These are phyloP conservation scores for Populus alba DNA, from an alignment of 345 rosid genomes.

Conservation along the genomic window DNA sequence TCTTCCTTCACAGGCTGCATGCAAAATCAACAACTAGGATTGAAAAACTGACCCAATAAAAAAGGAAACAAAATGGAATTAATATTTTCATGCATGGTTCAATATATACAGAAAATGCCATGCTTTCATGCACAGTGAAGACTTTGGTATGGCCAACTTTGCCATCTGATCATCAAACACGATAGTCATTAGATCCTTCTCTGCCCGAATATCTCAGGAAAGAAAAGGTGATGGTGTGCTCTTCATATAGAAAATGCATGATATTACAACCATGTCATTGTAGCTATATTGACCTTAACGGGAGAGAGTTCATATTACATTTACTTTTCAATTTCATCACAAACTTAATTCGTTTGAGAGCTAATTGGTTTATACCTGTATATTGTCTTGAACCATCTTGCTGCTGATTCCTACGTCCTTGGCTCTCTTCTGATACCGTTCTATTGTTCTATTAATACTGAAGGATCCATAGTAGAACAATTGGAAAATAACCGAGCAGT, in stretches of 20 bases:
- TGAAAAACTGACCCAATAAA: not conserved
- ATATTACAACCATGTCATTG: not conserved
- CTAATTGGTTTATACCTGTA: slow-evolving; percentile 43
- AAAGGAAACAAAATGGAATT: not conserved
- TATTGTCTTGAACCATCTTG: slow-evolving; percentile 27
- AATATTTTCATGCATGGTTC: not conserved
- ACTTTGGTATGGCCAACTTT: not conserved
- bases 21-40: not conserved
- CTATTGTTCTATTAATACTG: slow-evolving; percentile 66
- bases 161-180: not conserved
- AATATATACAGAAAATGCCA: not conserved
- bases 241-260: not conserved
- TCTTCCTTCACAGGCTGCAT: slow-evolving; percentile 48
- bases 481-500: not conserved
- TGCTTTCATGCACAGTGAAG: not conserved
- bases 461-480: slow-evolving; percentile 7
- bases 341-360: not conserved
- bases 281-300: not conserved
- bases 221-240: not conserved
- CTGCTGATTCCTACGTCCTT: slow-evolving; percentile 44
- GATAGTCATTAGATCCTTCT: not conserved
- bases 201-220: not conserved
- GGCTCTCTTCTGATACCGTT: slow-evolving; percentile 60
- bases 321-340: not conserved
- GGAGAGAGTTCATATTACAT: not conserved